phyloP scores from a whole-genome alignment of 805 yeast genomes.

The Saccharomycopsis amapae region DNA sequence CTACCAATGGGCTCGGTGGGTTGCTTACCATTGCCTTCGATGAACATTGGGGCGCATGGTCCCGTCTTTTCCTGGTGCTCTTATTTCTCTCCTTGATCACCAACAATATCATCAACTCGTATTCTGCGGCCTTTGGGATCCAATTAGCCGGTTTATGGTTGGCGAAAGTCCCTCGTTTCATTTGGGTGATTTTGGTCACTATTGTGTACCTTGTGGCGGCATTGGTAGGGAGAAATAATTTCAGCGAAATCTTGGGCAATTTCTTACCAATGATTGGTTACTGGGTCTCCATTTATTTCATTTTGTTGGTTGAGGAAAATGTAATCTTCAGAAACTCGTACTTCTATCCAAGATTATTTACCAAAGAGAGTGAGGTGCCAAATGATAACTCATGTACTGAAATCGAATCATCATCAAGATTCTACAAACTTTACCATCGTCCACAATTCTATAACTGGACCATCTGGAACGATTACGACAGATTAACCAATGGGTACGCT shows the following conservation, averaged over 20 bases:
- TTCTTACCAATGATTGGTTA: slow-evolving; percentile 89
- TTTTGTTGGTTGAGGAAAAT: slow-evolving; percentile 67
- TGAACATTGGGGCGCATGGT: slow-evolving; percentile 69
- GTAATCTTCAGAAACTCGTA: slow-evolving; percentile 52
- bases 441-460: slow-evolving; percentile 59
- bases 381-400: slow-evolving; percentile 7
- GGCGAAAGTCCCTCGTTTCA: slow-evolving; percentile 69
- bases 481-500: slow-evolving; percentile 65
- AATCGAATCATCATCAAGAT: not conserved
- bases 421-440: slow-evolving; percentile 13
- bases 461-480: slow-evolving; percentile 57
- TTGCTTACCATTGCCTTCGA: slow-evolving; percentile 54
- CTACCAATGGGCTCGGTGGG: slow-evolving; percentile 65
- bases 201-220: slow-evolving; percentile 62
- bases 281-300: slow-evolving; percentile 79
- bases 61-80: slow-evolving; percentile 65
- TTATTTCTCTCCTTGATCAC: slow-evolving; percentile 71
- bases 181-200: slow-evolving; percentile 60
- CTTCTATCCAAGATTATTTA: slow-evolving; percentile 22
- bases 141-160: slow-evolving; percentile 53
- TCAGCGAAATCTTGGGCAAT: slow-evolving; percentile 66
- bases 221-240: slow-evolving; percentile 66
- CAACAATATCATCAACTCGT: slow-evolving; percentile 73
- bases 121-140: slow-evolving; percentile 73
- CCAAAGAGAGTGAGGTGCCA: slow-evolving; percentile 14